A percentile compares a stretch with the other conserved stretches of the same genome.
phyloP scores from a whole-genome alignment of 257 asterid species.

The Solanum chiquidenum region DNA sequence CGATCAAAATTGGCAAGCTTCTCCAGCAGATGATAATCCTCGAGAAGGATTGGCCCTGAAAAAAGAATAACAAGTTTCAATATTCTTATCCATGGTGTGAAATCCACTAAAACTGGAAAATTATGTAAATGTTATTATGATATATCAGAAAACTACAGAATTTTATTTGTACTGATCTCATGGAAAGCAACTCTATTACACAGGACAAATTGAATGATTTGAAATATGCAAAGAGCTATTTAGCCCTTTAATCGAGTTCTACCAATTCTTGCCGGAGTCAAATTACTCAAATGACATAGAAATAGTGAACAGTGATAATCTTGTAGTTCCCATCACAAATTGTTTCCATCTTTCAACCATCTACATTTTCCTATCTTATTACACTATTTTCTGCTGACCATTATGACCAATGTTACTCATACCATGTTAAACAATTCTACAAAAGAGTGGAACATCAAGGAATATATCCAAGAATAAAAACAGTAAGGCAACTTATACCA shows the following conservation, averaged over 20 bases:
- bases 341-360: neutral
- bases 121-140: neutral
- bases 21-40: slow-evolving; percentile 90
- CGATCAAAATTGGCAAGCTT: slow-evolving; percentile 84
- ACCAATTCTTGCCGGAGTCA: neutral
- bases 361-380: neutral
- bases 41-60: slow-evolving; percentile 86
- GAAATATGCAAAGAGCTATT: neutral
- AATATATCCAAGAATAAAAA: neutral
- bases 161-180: neutral
- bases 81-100: neutral
- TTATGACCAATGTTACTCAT: neutral
- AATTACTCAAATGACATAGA: neutral
- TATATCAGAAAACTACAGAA: neutral
- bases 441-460: neutral
- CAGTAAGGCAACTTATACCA: neutral
- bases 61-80: neutral
- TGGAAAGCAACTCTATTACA: neutral
- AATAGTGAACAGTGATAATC: neutral
- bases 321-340: neutral
- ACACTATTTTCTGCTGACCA: neutral
- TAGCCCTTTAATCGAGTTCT: neutral
- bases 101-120: neutral
- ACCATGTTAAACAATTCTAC: neutral
- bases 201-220: neutral